Conservation (phyloP, 2,329 filamentous ascomycete species). For the Cladosporium sp. region DNA sequence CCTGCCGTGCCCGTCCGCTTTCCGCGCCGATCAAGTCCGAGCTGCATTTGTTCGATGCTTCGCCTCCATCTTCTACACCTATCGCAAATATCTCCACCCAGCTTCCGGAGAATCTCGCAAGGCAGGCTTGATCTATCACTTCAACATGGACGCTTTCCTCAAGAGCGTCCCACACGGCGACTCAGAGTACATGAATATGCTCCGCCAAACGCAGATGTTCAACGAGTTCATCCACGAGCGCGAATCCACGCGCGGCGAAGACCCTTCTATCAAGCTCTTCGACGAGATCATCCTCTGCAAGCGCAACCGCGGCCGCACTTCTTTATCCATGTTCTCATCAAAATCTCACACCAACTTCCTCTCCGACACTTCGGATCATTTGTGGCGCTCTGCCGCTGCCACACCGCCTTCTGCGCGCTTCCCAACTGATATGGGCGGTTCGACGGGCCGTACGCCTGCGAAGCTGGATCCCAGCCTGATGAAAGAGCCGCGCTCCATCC, state of each 20-base stretch:
- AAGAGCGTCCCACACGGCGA: constrained; percentile 65
- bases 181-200: constrained; percentile 61
- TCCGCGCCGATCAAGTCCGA: constrained; percentile 65
- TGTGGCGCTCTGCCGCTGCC: constrained; percentile 69
- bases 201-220: constrained; percentile 64
- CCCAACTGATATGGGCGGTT: constrained; percentile 59
- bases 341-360: constrained; percentile 65
- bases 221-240: constrained; percentile 79
- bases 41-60: constrained; percentile 70
- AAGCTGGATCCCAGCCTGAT: constrained; percentile 84
- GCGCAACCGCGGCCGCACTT: constrained; percentile 65
- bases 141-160: constrained; percentile 67
- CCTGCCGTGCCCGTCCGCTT: constrained; percentile 66
- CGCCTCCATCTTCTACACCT: constrained; percentile 68
- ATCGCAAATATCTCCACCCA: constrained; percentile 62
- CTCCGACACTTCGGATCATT: constrained; percentile 71
- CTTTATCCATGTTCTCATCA: constrained; percentile 61
- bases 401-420: constrained; percentile 56
- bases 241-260: constrained; percentile 63
- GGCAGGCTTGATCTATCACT: constrained; percentile 61
- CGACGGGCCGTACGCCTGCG: constrained; percentile 67
- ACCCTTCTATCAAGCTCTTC: constrained; percentile 71
- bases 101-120: constrained; percentile 63
- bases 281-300: constrained; percentile 84
- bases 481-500: constrained; percentile 87